These are phyloP conservation scores for Paecilomyces variotii DNA, from an alignment of 2,329 filamentous ascomycete species.

Conservation along the genomic window DNA sequence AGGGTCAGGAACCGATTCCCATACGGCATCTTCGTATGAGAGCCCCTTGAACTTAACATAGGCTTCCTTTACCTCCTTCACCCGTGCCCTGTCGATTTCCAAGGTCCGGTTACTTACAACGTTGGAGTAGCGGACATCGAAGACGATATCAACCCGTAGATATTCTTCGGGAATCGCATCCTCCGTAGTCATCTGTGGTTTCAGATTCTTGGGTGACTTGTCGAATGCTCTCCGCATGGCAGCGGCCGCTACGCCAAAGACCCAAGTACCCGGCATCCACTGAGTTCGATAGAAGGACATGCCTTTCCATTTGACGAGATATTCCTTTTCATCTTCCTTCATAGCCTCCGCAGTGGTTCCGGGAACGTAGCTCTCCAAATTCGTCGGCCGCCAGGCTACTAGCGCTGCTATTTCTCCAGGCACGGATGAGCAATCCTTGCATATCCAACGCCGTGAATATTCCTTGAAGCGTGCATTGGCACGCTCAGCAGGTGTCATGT, in stretches of 20 bases:
- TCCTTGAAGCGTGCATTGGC: constrained; percentile 59
- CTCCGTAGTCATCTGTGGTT: constrained; percentile 61
- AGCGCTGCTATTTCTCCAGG: constrained; percentile 64
- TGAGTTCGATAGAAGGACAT: constrained; percentile 72
- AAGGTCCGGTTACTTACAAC: constrained; percentile 51
- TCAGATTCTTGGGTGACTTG: constrained; percentile 55
- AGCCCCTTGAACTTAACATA: constrained; percentile 90
- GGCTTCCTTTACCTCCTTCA: constrained; percentile 64
- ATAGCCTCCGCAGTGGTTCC: constrained; percentile 49
- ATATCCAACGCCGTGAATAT: constrained; percentile 69
- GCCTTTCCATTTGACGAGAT: constrained; percentile 79
- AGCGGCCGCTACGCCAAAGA: constrained; percentile 60
- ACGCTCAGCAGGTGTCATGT: constrained; percentile 20
- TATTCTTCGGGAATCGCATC: constrained; percentile 85
- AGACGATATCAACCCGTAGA: constrained; percentile 78
- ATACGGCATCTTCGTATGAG: constrained; percentile 81
- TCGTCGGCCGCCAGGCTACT: constrained; percentile 75
- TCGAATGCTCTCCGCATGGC: constrained; percentile 67
- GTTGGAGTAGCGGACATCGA: constrained; percentile 65
- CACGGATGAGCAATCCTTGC: constrained; percentile 63
- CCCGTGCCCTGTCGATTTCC: constrained; percentile 61
- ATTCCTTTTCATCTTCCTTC: constrained; percentile 76
- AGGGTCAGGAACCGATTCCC: constrained; percentile 68
- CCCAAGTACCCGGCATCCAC: constrained; percentile 88
- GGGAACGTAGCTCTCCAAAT: constrained; percentile 48